Evolutionary conservation across 805 yeast genomes (phyloP).

Genomic region (Nakazawaea molendinolei): DNA sequence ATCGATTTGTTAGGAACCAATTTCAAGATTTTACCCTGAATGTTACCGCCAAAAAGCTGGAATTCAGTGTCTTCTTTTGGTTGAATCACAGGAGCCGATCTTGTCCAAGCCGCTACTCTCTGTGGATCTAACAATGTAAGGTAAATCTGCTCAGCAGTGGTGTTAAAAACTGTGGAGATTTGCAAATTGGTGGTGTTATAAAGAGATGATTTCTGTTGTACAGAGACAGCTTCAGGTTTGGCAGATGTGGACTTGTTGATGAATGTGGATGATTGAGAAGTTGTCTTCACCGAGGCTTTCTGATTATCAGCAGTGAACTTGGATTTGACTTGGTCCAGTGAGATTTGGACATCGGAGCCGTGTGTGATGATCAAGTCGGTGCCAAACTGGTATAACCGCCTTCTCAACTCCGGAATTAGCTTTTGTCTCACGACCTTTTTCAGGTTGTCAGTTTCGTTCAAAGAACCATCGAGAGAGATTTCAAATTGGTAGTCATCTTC

Average conservation of each 20-base stretch:
- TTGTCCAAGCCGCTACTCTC: constrained; percentile 86
- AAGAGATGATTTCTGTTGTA: constrained; percentile 34
- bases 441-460: constrained; percentile 39
- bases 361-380: constrained; percentile 66
- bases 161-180: constrained; percentile 74
- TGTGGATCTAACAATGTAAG: constrained; percentile 69
- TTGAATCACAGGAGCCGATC: constrained; percentile 59
- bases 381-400: constrained; percentile 60
- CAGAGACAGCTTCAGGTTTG: constrained; percentile 11
- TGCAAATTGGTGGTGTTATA: constrained; percentile 79
- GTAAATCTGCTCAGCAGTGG: constrained; percentile 82
- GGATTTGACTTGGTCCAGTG: constrained; percentile 57
- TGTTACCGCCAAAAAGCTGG: constrained; percentile 81
- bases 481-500: constrained; percentile 82
- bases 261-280: constrained; percentile 21
- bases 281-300: constrained; percentile 22
- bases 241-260: constrained; percentile 13
- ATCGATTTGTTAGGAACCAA: constrained; percentile 55
- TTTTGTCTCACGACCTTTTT: constrained; percentile 41
- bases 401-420: constrained; percentile 66
- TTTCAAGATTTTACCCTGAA: constrained; percentile 60
- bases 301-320: constrained; percentile 47
- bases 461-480: constrained; percentile 47
- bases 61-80: constrained; percentile 57
- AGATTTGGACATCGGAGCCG: constrained; percentile 84